phyloP scores from a whole-genome alignment of 163 green algal species.

The Prototheca wickerhamii region DNA sequence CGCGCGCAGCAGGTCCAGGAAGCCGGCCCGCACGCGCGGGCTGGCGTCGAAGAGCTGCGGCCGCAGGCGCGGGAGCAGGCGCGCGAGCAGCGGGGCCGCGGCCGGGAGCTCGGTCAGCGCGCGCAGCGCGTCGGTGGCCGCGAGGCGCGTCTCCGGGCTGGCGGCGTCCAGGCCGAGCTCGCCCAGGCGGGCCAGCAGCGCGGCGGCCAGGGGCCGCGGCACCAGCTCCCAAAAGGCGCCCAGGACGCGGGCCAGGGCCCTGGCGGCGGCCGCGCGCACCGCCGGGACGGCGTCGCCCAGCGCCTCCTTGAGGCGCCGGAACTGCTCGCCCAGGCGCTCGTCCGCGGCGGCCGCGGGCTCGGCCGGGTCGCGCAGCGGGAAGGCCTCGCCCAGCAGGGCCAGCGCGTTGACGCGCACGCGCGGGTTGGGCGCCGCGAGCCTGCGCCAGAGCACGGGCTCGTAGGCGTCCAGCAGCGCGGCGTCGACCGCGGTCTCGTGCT shows the following conservation, averaged over 20 bases:
- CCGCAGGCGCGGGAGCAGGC: conserved; percentile 47
- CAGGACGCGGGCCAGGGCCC: conserved; percentile 40
- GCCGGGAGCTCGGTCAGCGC: conserved; percentile 58
- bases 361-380: conserved; percentile 51
- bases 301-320: conserved; percentile 21
- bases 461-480: conserved; percentile 65
- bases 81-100: conserved; percentile 61
- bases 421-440: conserved; percentile 47
- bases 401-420: conserved; percentile 62
- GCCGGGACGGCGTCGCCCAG: conserved; percentile 44
- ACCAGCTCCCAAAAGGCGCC: conserved; percentile 77
- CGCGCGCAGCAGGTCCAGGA: conserved; percentile 47
- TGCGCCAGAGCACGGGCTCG: conserved; percentile 63
- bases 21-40: conserved; percentile 40
- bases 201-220: conserved; percentile 19
- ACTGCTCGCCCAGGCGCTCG: conserved; percentile 52
- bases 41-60: conserved; percentile 47
- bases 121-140: conserved; percentile 46
- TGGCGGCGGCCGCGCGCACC: conserved; percentile 31
- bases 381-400: conserved; percentile 57
- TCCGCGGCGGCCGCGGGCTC: conserved; percentile 42
- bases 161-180: conserved; percentile 60
- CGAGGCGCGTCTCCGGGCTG: conserved; percentile 38
- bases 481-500: conserved; percentile 44
- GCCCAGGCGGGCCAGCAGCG: conserved; percentile 8